Conservation (phyloP, 352 stramenopile genomes). For the Globisporangium rhizosaccharum region DNA sequence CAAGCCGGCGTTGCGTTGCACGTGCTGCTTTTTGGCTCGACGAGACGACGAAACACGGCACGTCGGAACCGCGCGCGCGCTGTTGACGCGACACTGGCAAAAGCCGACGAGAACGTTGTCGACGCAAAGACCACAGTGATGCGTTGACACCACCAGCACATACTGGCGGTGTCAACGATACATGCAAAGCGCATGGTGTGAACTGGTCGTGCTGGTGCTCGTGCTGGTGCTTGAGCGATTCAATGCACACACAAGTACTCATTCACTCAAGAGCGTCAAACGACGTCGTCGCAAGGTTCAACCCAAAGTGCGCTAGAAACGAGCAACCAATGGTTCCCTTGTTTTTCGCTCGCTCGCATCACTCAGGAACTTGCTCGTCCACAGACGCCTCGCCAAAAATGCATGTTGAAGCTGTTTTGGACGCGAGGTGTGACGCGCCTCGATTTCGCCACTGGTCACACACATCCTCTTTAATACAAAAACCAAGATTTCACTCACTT, state of each 20-base stretch:
- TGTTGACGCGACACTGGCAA: background rate
- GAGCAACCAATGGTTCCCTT: background rate
- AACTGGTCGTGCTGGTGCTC: no score
- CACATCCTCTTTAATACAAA: no score
- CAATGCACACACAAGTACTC: background rate
- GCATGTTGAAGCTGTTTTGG: conserved; percentile 11
- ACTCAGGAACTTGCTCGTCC: background rate
- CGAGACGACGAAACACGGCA: background rate
- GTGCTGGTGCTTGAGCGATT: no score
- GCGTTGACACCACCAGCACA: no score
- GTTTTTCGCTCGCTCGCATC: background rate
- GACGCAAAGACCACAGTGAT: no score
- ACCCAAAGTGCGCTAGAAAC: background rate
- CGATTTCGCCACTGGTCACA: no score
- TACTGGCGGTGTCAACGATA: no score
- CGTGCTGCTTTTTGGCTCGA: background rate
- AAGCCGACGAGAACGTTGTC: background rate
- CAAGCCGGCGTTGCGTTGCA: no score
- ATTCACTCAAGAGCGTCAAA: background rate
- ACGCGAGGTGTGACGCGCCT: no score
- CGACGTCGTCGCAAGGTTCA: background rate
- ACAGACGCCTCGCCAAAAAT: background rate
- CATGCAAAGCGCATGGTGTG: no score
- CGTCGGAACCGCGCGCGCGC: background rate
- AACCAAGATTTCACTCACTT: no score